Conservation (phyloP, 257 asterid species). For the Datura wrightii region DNA sequence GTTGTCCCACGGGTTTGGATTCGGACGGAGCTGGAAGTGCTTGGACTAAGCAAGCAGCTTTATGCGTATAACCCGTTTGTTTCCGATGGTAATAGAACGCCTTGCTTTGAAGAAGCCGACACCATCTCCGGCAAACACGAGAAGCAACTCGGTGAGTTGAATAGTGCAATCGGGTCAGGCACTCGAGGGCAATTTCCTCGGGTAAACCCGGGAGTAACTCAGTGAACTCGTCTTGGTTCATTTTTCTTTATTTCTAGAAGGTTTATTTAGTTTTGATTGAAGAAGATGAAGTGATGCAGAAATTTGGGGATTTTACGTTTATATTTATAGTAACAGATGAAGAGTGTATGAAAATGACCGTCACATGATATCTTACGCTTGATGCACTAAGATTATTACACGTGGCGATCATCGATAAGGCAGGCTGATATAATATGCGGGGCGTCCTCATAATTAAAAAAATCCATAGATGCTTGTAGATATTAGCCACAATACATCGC, state of each 20-base stretch:
- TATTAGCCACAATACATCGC: not conserved
- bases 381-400: not conserved
- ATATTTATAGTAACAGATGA: constrained; percentile 32
- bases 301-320: not conserved
- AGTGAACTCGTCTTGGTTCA: constrained; percentile 42
- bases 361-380: not conserved
- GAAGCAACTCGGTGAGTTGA: constrained; percentile 62
- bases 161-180: constrained; percentile 83
- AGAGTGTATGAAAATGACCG: not conserved
- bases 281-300: not conserved
- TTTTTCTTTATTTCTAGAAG: constrained; percentile 33
- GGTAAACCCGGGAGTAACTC: constrained; percentile 83
- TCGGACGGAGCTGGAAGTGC: constrained; percentile 53
- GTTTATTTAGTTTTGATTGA: not conserved
- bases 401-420: not conserved
- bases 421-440: not conserved
- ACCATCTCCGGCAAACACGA: constrained; percentile 75
- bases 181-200: constrained; percentile 78
- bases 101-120: constrained; percentile 57
- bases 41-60: constrained; percentile 73
- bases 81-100: constrained; percentile 75
- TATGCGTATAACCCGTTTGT: constrained; percentile 57
- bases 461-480: not conserved
- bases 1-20: constrained; percentile 58
- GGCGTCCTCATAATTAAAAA: not conserved